Base-by-base conservation (phyloP, 106 monocot species). In the Dendrobium huoshanense region DNA sequence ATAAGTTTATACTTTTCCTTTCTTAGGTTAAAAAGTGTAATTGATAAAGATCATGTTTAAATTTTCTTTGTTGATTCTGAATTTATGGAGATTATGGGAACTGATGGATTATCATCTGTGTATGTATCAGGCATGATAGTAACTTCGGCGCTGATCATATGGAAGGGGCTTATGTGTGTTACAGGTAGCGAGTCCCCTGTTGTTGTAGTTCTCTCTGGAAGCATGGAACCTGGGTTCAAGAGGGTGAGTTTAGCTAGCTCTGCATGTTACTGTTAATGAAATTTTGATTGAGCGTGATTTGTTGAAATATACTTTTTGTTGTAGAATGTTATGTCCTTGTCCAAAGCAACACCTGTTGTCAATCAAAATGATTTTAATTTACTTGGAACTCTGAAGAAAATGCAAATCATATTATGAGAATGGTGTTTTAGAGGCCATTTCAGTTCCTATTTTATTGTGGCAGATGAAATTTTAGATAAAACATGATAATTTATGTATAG, bases 151-250 rank as follows among this genome's bases (percentile, higher is more conserved):
- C 47, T 90, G 79, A 88, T 90, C 25, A 81, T 90, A 83, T 90
- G 88, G 90, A 90, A 90, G 79, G 88, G 87, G 16, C 72, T 90
- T 83, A 88, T 86, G 79, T 77, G 80, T 29, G 42, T 85, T 10
- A 90, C 90, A 1, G 90, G 90, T 10, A 87, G 87, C 22, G 88
- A 90, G 51, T 87, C 90, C 37, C 90, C 90, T 16, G 81, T 90
- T 40, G 88, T 90, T 0, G 90, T 90, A 1, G 90, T 90, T 73
- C 85, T 90, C 3, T 90, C 90, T 79, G 88, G 79, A 75, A 90
- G 90, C 64, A 88, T 88, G 85, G 88, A 88, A 72, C 90, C 88
- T 77, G 90, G 87, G 5, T 88, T 90, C 37, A 82, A 88, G 81
- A 90, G 88, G 85, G 90, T 88, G 59, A 75, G 83, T 56, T 77